Conservation (phyloP, 2,329 filamentous ascomycete genomes). For the Scytalidium sp. region DNA sequence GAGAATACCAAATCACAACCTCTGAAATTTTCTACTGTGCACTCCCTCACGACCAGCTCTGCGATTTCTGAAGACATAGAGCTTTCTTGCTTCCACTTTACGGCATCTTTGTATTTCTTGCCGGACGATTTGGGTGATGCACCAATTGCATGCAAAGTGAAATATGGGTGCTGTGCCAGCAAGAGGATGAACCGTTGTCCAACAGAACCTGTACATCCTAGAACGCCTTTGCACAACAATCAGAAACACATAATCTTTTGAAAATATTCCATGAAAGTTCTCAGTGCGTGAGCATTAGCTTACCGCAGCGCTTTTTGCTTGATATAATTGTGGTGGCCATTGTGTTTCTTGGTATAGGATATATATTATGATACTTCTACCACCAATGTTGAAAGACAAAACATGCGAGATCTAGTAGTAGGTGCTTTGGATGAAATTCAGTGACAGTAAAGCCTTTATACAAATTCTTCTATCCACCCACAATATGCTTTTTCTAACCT, state of each 20-base stretch:
- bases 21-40: conserved; percentile 67
- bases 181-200: conserved; percentile 92
- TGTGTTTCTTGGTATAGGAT: not conserved
- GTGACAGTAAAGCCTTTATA: too few species aligned
- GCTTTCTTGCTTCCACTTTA: conserved; percentile 83
- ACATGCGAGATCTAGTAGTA: too few species aligned
- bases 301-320: not conserved
- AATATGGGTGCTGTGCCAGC: conserved; percentile 78
- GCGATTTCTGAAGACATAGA: conserved; percentile 62
- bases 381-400: too few species aligned
- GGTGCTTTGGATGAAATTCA: too few species aligned
- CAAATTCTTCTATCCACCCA: too few species aligned
- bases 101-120: conserved; percentile 88
- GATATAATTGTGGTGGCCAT: not conserved
- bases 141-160: conserved; percentile 80
- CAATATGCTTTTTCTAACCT: too few species aligned
- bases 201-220: conserved; percentile 69
- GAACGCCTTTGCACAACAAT: conserved; percentile 35
- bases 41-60: conserved; percentile 65
- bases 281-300: not conserved
- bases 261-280: not conserved
- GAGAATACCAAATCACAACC: conserved; percentile 91
- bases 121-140: conserved; percentile 83
- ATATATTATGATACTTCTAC: too few species aligned
- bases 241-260: not conserved